These are phyloP conservation scores for Kwoniella heveanensis DNA, from an alignment of 768 basidiomycete species.

Conservation along the genomic window DNA sequence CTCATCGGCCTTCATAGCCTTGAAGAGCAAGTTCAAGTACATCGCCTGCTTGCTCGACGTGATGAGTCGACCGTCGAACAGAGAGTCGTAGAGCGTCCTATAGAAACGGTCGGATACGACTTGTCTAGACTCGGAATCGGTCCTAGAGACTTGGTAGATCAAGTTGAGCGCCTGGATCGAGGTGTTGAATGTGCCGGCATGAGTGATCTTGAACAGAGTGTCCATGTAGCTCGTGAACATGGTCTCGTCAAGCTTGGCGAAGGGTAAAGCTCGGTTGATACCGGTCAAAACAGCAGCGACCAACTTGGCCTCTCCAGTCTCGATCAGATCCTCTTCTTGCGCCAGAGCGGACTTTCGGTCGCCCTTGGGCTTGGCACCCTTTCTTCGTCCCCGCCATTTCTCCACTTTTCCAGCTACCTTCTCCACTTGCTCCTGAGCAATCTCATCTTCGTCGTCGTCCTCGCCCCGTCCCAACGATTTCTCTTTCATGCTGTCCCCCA, in stretches of 20 bases:
- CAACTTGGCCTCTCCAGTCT: conserved; percentile 77
- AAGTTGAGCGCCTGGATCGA: conserved; percentile 88
- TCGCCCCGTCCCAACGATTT: conserved; percentile 25
- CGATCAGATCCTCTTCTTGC: conserved; percentile 61
- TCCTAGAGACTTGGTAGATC: conserved; percentile 71
- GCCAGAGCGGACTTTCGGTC: conserved; percentile 50
- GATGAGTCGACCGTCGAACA: conserved; percentile 78
- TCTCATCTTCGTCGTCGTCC: conserved; percentile 48
- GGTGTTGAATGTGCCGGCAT: conserved; percentile 94
- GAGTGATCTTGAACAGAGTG: conserved; percentile 91
- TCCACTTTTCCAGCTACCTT: conserved; percentile 57
- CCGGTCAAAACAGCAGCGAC: conserved; percentile 90
- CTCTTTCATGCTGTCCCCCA: conserved; percentile 63
- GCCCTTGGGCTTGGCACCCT: conserved; percentile 44
- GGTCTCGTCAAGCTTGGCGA: conserved; percentile 75
- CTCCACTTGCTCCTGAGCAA: conserved; percentile 55
- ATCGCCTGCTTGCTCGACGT: conserved; percentile 90
- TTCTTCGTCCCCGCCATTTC: conserved; percentile 57
- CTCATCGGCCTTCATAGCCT: conserved; percentile 73
- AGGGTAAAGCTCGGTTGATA: conserved; percentile 91
- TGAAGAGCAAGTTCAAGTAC: conserved; percentile 93
- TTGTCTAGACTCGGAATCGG: conserved; percentile 37
- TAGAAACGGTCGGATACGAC: conserved; percentile 59
- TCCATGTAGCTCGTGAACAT: conserved; percentile 85
- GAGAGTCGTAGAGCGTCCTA: conserved; percentile 83